Evolutionary conservation across 202 grass and related monocot species (phyloP).

Genomic region (Digitaria exilis): DNA sequence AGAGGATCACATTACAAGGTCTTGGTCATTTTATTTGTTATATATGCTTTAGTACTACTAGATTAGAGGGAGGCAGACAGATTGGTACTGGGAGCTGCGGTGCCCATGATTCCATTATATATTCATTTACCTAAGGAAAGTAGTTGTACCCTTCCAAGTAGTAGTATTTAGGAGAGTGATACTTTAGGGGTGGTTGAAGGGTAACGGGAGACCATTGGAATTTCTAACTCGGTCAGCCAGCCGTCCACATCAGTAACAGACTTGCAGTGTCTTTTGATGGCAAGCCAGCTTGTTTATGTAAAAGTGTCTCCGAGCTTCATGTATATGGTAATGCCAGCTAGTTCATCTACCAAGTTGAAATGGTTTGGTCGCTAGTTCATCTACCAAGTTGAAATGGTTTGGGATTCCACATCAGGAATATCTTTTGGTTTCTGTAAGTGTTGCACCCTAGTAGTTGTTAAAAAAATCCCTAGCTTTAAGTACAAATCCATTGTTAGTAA

Average conservation of each 20-base stretch:
- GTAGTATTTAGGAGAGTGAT: neutral
- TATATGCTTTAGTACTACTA: neutral
- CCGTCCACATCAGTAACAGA: neutral
- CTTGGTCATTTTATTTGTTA: neutral
- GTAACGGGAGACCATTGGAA: neutral
- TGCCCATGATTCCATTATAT: neutral
- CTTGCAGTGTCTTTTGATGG: neutral
- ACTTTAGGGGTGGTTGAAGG: neutral
- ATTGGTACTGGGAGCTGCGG: neutral
- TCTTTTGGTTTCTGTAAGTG: neutral
- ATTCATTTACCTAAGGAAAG: neutral
- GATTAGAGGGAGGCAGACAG: neutral
- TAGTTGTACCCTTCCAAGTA: neutral
- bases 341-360: neutral
- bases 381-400: neutral
- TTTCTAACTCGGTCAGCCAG: neutral
- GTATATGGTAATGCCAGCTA: neutral
- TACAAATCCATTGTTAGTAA: too few species aligned
- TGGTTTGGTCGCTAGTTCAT: neutral
- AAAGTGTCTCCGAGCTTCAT: too few species aligned
- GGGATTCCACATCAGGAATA: neutral
- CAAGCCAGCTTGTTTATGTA: neutral
- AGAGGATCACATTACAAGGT: neutral
- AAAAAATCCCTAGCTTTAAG: too few species aligned
- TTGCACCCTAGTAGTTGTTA: neutral